Conservation (phyloP, 768 basidiomycete species). For the Tulasnella sp. region DNA sequence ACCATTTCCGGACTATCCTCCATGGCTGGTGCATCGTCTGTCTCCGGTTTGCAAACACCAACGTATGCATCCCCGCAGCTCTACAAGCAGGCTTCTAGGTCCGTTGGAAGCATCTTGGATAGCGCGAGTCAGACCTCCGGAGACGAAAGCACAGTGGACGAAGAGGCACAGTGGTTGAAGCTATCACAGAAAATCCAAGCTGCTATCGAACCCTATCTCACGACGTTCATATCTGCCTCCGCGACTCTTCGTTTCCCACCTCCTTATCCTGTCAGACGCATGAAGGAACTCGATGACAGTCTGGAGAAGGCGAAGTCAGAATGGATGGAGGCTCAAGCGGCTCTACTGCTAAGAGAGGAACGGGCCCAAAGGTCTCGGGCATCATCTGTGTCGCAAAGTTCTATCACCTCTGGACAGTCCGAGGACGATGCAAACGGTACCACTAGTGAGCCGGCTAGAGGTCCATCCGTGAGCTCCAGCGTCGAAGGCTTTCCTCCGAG, state of each 20-base stretch:
- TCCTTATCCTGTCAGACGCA: constrained; percentile 73
- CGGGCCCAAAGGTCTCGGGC: constrained; percentile 28
- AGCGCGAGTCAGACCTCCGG: neutral
- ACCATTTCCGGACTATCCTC: neutral
- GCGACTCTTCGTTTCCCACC: constrained; percentile 87
- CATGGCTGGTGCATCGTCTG: neutral
- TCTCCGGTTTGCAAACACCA: neutral
- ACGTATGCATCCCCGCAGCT: neutral
- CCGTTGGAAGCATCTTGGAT: neutral
- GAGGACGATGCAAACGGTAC: neutral
- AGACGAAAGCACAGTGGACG: constrained; percentile 44
- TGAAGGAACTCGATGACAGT: constrained; percentile 79
- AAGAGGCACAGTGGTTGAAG: constrained; percentile 56
- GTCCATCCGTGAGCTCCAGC: neutral
- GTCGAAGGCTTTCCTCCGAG: constrained; percentile 9
- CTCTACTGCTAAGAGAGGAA: constrained; percentile 58
- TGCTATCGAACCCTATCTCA: constrained; percentile 71
- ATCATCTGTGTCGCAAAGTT: neutral
- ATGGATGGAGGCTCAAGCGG: constrained; percentile 71
- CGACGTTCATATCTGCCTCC: constrained; percentile 86
- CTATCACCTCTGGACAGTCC: neutral
- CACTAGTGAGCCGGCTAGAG: neutral
- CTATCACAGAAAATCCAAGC: constrained; percentile 70
- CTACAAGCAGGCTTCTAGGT: neutral
- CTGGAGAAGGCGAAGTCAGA: constrained; percentile 56